Conservation (phyloP, 1,139 yeast genomes). For the Geotrichum aggregatum region DNA sequence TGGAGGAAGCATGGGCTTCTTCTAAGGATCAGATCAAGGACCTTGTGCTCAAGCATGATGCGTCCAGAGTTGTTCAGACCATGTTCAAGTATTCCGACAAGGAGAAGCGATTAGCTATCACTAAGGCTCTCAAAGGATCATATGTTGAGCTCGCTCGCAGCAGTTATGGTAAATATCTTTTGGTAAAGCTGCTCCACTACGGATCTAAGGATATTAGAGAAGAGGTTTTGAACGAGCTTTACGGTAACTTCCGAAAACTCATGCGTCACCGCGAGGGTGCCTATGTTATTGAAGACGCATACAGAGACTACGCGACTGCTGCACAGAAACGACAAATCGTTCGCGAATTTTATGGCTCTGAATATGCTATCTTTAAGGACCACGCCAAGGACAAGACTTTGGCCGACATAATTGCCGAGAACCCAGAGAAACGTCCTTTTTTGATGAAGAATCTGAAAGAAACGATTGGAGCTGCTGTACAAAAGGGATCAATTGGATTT, state of each 20-base stretch:
- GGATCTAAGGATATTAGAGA: conserved; percentile 80
- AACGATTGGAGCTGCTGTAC: conserved; percentile 85
- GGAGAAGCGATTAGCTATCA: conserved; percentile 71
- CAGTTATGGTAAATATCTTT: conserved; percentile 86
- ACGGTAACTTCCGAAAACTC: conserved; percentile 82
- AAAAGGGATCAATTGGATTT: conserved; percentile 94
- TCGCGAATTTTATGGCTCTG: conserved; percentile 96
- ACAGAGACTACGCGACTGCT: conserved; percentile 74
- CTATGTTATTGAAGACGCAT: conserved; percentile 94
- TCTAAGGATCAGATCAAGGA: conserved; percentile 75
- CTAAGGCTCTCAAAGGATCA: conserved; percentile 65
- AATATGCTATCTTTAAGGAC: conserved; percentile 84
- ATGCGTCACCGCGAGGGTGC: conserved; percentile 99
- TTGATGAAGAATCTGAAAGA: conserved; percentile 73
- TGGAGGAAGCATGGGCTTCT: conserved; percentile 81
- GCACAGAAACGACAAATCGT: conserved; percentile 87
- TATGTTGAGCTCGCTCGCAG: conserved; percentile 83
- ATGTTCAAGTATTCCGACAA: conserved; percentile 79
- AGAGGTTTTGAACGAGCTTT: conserved; percentile 73
- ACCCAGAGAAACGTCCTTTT: conserved; percentile 77
- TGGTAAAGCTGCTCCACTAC: conserved; percentile 85
- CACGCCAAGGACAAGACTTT: conserved; percentile 61
- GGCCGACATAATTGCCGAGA: conserved; percentile 60
- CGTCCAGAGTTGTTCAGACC: conserved; percentile 93
- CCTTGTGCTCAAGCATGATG: conserved; percentile 90